Percentiles rank a stretch among this genome's conserved stretches.
phyloP scores from a whole-genome alignment of 169 alveolate genomes.

The Plasmodium vivax region DNA sequence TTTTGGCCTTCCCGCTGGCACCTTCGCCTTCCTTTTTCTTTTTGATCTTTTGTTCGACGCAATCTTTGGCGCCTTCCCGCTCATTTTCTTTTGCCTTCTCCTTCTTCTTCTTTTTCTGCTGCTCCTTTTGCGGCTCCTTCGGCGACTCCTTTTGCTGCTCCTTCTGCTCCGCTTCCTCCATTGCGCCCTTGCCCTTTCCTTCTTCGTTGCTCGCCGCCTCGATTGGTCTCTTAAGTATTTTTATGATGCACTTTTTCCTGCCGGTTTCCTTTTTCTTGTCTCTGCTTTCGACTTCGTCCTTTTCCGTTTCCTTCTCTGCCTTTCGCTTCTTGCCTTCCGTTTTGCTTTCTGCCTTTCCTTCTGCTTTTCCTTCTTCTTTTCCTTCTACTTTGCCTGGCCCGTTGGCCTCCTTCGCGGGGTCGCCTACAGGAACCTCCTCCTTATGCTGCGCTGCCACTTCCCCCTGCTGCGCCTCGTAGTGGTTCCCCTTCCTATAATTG shows the following conservation, averaged over 20 bases:
- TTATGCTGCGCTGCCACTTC: not conserved
- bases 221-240: slow-evolving; percentile 44
- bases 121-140: not conserved
- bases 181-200: not conserved
- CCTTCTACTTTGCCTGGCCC: too few relatives aligned
- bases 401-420: not conserved
- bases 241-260: slow-evolving; percentile 22
- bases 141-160: not conserved
- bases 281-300: not conserved
- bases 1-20: not conserved
- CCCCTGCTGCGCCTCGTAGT: not conserved
- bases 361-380: too few relatives aligned
- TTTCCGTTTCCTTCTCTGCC: not conserved
- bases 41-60: not conserved
- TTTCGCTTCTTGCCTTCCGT: not conserved
- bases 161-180: not conserved
- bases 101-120: not conserved
- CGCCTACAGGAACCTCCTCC: not conserved
- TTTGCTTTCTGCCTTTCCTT: too few relatives aligned
- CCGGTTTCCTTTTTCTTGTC: slow-evolving; percentile 4
- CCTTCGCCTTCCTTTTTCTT: not conserved
- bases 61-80: not conserved
- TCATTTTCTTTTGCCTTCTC: not conserved
- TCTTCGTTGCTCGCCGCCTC: not conserved
- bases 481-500: slow-evolving; percentile 2